These are phyloP conservation scores for Bifiguratus adelaidae DNA, from an alignment of 192 early-diverging fungal genomes.

Conservation along the genomic window DNA sequence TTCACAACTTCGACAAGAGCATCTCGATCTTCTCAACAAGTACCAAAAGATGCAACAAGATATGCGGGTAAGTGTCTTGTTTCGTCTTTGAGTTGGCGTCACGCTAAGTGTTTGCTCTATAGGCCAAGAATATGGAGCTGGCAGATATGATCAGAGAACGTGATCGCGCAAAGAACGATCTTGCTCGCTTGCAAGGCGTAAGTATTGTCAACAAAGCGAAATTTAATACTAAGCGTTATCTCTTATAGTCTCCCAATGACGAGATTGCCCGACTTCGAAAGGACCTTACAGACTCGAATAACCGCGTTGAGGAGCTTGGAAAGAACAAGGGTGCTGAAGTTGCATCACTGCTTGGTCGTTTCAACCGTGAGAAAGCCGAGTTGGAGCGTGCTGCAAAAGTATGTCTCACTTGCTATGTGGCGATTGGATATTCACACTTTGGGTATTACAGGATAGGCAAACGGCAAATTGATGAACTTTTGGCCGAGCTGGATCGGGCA, in stretches of 20 bases:
- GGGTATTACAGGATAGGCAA: too few species aligned
- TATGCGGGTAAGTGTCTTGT: slow-evolving; percentile 28
- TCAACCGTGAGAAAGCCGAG: slow-evolving; percentile 77
- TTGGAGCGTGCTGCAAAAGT: slow-evolving; percentile 52
- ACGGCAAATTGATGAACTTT: too few species aligned
- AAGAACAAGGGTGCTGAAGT: slow-evolving; percentile 76
- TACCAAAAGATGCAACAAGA: slow-evolving; percentile 75
- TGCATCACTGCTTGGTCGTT: slow-evolving; percentile 64
- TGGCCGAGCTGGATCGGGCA: too few species aligned
- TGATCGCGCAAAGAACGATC: slow-evolving; percentile 71
- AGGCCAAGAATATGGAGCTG: slow-evolving; percentile 65
- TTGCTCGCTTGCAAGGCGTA: slow-evolving; percentile 57
- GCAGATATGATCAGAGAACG: slow-evolving; percentile 89
- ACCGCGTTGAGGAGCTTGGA: slow-evolving; percentile 65
- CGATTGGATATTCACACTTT: too few species aligned
- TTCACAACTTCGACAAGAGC: slow-evolving; percentile 90
- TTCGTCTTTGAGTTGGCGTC: not conserved
- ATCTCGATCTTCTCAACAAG: slow-evolving; percentile 85
- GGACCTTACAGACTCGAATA: slow-evolving; percentile 72
- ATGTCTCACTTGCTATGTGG: too few species aligned
- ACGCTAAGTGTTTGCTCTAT: not conserved
- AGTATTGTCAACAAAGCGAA: too few species aligned
- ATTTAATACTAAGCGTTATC: too few species aligned
- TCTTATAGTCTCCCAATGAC: slow-evolving; percentile 67
- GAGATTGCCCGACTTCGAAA: slow-evolving; percentile 70